Evolutionary conservation across 805 yeast species (phyloP), one percentile per base, ranked within the genome.

Genomic region (Yamadazyma scolyti): DNA sequence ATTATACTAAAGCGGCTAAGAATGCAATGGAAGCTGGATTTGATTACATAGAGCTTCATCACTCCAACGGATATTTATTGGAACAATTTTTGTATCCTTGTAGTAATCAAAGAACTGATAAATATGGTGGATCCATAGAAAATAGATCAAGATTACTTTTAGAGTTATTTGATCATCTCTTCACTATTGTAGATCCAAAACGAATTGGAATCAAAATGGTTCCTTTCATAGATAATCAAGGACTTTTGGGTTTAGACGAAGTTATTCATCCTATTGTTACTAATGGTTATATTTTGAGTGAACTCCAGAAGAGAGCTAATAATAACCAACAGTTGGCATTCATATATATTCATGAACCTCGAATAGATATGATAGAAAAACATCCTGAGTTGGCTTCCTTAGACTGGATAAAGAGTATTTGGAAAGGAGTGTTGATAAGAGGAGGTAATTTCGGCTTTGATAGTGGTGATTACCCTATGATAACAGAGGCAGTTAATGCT

Each of bases 11-110:
- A 3, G 64, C 63, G 6, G 64, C 61, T 2, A 45, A 45, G 28
- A 52, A 46, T 17, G 56, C 61, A 2, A 9, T 54, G 6, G 41
- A 34, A 6, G 63, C 65, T 12, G 70, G 69, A 0, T 63, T 58
- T 37, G 72, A 65, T 38, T 54, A 50, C 27, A 43, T 65, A 12
- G 72, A 65, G 33, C 21, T 65, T 11, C 72, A 66, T 36, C 59
- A 56, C 21, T 68, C 68, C 5, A 56, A 62, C 40, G 71, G 71
- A 1, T 65, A 60, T 32, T 42, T 65, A 15, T 25, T 62, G 16
- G 68, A 66, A 33, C 58, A 57, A 28, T 65, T 66, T 35, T 33
- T 62, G 23, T 54, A 58, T 15, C 56, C 58, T 14, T 35, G 45
- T 25, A 47, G 56, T 19, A 64, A 66, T 39, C 16, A 46, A 12